Evolutionary conservation across 805 yeast species (phyloP).

Genomic region (Starmerella apis): DNA sequence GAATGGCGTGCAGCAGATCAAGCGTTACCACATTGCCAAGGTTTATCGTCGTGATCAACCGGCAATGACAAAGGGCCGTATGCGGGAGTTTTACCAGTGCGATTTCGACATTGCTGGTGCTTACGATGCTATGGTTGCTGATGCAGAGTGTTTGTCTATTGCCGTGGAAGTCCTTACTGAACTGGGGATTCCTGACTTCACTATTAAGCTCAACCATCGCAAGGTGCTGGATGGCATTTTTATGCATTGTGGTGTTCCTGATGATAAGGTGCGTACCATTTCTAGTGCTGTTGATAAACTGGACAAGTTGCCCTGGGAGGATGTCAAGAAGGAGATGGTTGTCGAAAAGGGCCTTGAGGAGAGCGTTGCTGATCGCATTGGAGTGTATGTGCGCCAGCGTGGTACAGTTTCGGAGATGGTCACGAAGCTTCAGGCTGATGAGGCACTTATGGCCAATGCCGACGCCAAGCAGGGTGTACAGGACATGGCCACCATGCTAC

Average conservation of each 20-base stretch:
- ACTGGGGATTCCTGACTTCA: slow-evolving; percentile 80
- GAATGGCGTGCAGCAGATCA: slow-evolving; percentile 81
- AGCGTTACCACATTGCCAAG: slow-evolving; percentile 94
- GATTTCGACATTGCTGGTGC: slow-evolving; percentile 94
- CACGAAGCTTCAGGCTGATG: slow-evolving; percentile 43
- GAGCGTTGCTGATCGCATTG: slow-evolving; percentile 86
- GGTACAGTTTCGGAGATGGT: slow-evolving; percentile 47
- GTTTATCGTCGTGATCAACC: slow-evolving; percentile 99
- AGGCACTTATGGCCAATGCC: slow-evolving; percentile 50
- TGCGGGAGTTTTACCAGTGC: slow-evolving; percentile 99
- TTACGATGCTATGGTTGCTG: slow-evolving; percentile 93
- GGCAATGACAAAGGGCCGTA: slow-evolving; percentile 98
- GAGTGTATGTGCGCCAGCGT: slow-evolving; percentile 75
- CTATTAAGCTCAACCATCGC: slow-evolving; percentile 87
- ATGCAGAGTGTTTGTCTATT: slow-evolving; percentile 75
- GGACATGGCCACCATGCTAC: slow-evolving; percentile 67
- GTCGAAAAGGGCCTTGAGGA: slow-evolving; percentile 84
- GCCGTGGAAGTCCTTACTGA: slow-evolving; percentile 74
- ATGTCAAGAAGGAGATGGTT: slow-evolving; percentile 81
- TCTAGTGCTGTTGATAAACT: slow-evolving; percentile 94
- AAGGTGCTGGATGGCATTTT: slow-evolving; percentile 93
- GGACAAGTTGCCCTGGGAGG: slow-evolving; percentile 94
- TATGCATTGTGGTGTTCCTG: slow-evolving; percentile 87
- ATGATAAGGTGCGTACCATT: slow-evolving; percentile 84
- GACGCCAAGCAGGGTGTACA: slow-evolving; percentile 70